Evolutionary conservation across 2,329 filamentous ascomycete species (phyloP), one percentile per base, ranked within the genome.

Genomic region (Colletotrichum sp.): DNA sequence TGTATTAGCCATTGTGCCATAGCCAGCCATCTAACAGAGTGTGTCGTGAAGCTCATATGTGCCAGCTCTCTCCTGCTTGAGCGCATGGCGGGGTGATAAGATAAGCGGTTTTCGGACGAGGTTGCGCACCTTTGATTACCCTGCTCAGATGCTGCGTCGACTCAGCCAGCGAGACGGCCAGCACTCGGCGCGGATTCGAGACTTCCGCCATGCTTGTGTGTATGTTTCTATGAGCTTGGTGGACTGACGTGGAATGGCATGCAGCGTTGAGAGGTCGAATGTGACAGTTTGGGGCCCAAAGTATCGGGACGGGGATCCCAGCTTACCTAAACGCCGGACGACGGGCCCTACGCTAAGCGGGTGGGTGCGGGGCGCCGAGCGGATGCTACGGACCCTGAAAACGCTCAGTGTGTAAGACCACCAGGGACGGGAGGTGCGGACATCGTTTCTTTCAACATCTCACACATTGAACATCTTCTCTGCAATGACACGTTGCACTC

Each of bases 161-260:
- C 43, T 83, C 86, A 72, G 85, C 86, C 57, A 88, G 83, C n/a
- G 87, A 89, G 7, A 93, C 88, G 18, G 91, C 91, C 43, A 93
- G 83, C 70, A 93, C 89, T 32, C 92, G 86, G 67, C 90, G 86
- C 13, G 91, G 88, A 79, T 91, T 89, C 43, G 84, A 79, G 28
- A 91, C 84, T 6, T 88, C 85, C 26, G 24, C 28, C 83, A 84
- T 85, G 28, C 57, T 66, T 43, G 15, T 21, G 12, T 4, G 16
- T 36, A 36, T 13, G 13, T 58, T 28, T 61, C 12, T 21, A 8
- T 61, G 58, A 61, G 26, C 24, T 32, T 30, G 6, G 18, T 52
- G 43, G 8, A 28, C 18, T 28, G 16, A 21, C 32, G 26, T 15
- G 15, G 26, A 18, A 16, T 28, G 66, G 15, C 16, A 52, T 60